phyloP scores from a whole-genome alignment of 2,329 filamentous ascomycete genomes.

The Coniochaeta ligniaria region DNA sequence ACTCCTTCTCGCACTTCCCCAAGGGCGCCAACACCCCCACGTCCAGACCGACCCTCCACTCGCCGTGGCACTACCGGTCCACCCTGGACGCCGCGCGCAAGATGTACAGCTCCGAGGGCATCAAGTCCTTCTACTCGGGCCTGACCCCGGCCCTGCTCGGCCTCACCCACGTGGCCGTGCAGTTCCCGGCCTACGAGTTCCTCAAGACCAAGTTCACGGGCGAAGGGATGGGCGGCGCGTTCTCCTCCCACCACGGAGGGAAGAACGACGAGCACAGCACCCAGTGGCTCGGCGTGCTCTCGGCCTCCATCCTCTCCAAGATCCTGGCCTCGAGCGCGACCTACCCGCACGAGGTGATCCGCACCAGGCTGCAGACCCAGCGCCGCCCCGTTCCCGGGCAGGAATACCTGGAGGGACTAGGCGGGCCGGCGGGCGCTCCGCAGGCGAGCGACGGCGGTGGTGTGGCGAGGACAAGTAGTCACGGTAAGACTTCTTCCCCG shows the following conservation, averaged over 20 bases:
- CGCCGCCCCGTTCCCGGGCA: conserved; percentile 59
- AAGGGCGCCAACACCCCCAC: conserved; percentile 47
- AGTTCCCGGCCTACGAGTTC: conserved; percentile 93
- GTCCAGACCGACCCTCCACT: conserved; percentile 46
- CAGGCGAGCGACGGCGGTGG: conserved; percentile 29
- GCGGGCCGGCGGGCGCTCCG: conserved; percentile 29
- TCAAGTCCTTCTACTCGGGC: conserved; percentile 90
- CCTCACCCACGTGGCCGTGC: conserved; percentile 90
- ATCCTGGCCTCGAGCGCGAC: conserved; percentile 90
- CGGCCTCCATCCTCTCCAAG: conserved; percentile 89
- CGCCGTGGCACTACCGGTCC: conserved; percentile 86
- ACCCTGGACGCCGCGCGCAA: conserved; percentile 89
- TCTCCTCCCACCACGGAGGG: conserved; percentile 51
- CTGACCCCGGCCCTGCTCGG: conserved; percentile 87
- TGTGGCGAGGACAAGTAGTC: conserved; percentile 7
- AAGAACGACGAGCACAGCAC: not conserved
- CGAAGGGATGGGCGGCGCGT: conserved; percentile 67
- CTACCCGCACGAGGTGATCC: conserved; percentile 94
- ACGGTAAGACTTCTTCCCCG: conserved; percentile 3
- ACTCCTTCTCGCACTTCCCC: conserved; percentile 36
- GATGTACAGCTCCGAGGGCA: conserved; percentile 88
- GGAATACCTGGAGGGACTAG: conserved; percentile 43
- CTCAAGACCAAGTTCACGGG: conserved; percentile 89
- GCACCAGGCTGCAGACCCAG: conserved; percentile 90
- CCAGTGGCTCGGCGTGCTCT: conserved; percentile 69